Conservation (phyloP, 495 filamentous ascomycete genomes). For the Talaromyces trachyspermus region DNA sequence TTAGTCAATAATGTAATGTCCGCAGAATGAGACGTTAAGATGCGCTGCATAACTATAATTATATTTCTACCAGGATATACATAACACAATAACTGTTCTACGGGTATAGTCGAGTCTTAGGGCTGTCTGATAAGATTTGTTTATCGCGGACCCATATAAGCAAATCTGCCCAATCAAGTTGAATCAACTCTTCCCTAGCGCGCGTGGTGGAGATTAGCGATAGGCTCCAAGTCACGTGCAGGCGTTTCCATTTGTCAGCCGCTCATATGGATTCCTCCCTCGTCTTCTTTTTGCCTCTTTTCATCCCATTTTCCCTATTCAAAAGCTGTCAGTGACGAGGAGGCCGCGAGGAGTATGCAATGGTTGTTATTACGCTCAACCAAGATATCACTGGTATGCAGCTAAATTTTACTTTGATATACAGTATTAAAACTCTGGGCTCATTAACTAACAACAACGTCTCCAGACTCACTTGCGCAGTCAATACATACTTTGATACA, state of each 20-base stretch:
- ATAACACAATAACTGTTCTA: no score
- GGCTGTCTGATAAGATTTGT: neutral
- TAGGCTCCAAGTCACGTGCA: constrained; percentile 1
- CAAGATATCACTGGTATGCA: constrained; percentile 5
- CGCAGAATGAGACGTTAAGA: no score
- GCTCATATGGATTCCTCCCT: neutral
- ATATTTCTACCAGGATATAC: no score
- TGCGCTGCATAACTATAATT: no score
- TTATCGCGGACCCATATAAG: neutral
- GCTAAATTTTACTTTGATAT: neutral
- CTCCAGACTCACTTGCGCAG: constrained; percentile 1
- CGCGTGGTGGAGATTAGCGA: neutral
- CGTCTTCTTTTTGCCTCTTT: neutral
- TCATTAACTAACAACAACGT: neutral
- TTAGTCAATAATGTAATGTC: neutral
- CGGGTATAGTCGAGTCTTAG: no score
- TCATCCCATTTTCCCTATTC: neutral
- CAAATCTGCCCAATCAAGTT: no score
- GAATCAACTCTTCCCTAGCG: no score
- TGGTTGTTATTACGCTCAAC: neutral
- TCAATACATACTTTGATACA: constrained; percentile 2
- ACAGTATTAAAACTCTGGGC: no score
- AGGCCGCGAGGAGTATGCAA: neutral
- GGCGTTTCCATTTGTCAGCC: neutral
- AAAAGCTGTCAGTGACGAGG: neutral